Percentiles rank a stretch among this genome's conserved stretches.
These are phyloP conservation scores for Plantago major DNA, from an alignment of 257 asterid genomes.

Conservation along the genomic window DNA sequence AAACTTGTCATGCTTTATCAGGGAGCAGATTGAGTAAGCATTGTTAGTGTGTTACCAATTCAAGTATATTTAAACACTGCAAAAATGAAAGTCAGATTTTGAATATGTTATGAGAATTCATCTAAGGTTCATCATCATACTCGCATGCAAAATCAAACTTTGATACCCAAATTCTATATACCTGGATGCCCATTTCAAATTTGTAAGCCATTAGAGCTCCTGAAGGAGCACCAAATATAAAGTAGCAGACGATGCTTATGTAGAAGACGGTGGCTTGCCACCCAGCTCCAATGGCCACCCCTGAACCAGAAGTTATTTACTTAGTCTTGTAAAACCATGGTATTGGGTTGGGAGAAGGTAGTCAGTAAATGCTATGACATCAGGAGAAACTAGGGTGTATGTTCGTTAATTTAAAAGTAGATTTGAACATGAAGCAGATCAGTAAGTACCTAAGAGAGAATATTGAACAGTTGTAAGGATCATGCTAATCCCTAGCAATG, in stretches of 20 bases:
- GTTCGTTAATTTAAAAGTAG: background rate
- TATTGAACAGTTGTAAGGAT: slow-evolving; percentile 34
- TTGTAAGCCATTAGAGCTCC: slow-evolving; percentile 39
- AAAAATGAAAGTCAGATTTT: too few species aligned
- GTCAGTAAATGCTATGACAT: too few species aligned
- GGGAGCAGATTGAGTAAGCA: too few species aligned
- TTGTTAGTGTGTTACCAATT: too few species aligned
- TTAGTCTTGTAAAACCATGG: too few species aligned
- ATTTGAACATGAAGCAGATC: background rate
- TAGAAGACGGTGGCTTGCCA: slow-evolving; percentile 47
- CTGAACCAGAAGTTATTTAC: slow-evolving; percentile 12
- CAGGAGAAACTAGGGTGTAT: too few species aligned
- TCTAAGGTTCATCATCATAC: too few species aligned
- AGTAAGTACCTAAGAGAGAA: slow-evolving; percentile 36
- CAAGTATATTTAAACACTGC: too few species aligned
- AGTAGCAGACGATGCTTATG: slow-evolving; percentile 39
- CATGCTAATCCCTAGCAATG: slow-evolving; percentile 39
- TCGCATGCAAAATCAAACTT: background rate
- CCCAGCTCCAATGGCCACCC: slow-evolving; percentile 57
- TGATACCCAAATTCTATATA: slow-evolving; percentile 5
- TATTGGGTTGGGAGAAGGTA: too few species aligned
- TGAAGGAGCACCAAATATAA: slow-evolving; percentile 33
- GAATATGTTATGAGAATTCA: too few species aligned
- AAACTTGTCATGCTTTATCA: background rate
- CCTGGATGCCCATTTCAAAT: slow-evolving; percentile 37